Base-by-base conservation (phyloP, 169 alveolate genomes). In the Plasmodium chabaudi region DNA sequence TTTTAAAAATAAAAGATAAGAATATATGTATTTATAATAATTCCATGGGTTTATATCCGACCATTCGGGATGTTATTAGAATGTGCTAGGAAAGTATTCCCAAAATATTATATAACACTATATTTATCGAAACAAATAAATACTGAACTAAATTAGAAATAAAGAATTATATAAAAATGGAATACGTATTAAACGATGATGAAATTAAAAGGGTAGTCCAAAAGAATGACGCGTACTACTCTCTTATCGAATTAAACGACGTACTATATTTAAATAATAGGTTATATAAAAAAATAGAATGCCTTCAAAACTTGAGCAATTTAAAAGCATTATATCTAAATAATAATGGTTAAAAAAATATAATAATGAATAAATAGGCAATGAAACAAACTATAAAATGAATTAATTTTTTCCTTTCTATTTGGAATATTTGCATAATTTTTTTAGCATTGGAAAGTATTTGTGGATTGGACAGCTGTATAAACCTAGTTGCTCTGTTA, bases 241-340 rank as follows among this genome's bases (percentile, higher is more conserved):
- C 89, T 47, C 46, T 79, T 23, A 67, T 79, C 17, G 89, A 79
- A 47, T 57, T 79, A 51, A 79, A 79, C 51, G 89, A 79, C 21
- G 89, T 79, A 19, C 89, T 79, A 21, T 79, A 79, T 60, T 67
- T 79, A 56, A 79, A 79, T 65, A 79, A 79, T 34, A 79, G 55
- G 49, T 46, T 79, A 5, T 79, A 79, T 60, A 57, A 61, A 25
- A 64, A 65, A 60, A 65, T 79, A 7, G 89, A 79, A 51, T 9
- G 49, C 15, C 19, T 79, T 19, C 73, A 70, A 34, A 69, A 69
- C 12, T 49, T 79, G 68, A 67, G 42, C 27, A 79, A 79, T 60
- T 67, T 79, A 47, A 67, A 70, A 70, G 67, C 89, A 21, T 70
- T 79, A 57, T 79, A 79, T 60, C 82, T 79, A 60, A 79, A 79